A percentile compares a stretch with the other conserved stretches of the same genome.
Evolutionary conservation across 2,329 filamentous ascomycete genomes (phyloP).

Genomic region (Fusarium incarnatum): DNA sequence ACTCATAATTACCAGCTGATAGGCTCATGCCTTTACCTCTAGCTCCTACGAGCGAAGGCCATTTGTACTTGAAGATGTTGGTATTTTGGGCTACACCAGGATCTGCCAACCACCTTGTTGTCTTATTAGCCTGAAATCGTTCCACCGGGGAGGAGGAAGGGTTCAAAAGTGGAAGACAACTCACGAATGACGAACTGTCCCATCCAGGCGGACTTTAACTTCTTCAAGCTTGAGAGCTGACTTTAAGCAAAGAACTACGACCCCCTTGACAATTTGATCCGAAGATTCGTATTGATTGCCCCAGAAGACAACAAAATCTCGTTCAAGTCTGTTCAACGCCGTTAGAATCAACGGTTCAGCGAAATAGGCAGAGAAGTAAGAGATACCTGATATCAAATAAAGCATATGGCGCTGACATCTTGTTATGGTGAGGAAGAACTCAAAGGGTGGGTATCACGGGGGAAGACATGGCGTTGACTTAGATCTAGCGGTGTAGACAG

Average conservation of each 20-base stretch:
- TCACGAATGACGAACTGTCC: conserved; percentile 73
- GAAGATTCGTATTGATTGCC: conserved; percentile 79
- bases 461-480: conserved; percentile 11
- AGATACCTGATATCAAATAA: conserved; percentile 66
- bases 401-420: conserved; percentile 7
- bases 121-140: neutral
- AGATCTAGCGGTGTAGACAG: neutral
- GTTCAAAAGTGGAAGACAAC: conserved; percentile 45
- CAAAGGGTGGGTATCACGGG: neutral
- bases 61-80: conserved; percentile 74
- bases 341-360: neutral
- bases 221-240: conserved; percentile 76
- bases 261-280: conserved; percentile 78
- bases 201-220: conserved; percentile 75
- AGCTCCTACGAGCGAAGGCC: conserved; percentile 70
- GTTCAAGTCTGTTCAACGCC: conserved; percentile 69
- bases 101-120: conserved; percentile 60
- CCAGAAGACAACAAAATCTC: conserved; percentile 81
- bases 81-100: conserved; percentile 67
- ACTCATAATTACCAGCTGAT: conserved; percentile 82
- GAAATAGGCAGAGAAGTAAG: neutral
- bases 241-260: conserved; percentile 77
- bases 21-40: conserved; percentile 67
- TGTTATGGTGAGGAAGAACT: neutral
- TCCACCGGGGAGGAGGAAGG: fast-evolving